These are phyloP conservation scores for Hymenoscyphus fructigenus DNA, from an alignment of 2,329 filamentous ascomycete species.

Conservation along the genomic window DNA sequence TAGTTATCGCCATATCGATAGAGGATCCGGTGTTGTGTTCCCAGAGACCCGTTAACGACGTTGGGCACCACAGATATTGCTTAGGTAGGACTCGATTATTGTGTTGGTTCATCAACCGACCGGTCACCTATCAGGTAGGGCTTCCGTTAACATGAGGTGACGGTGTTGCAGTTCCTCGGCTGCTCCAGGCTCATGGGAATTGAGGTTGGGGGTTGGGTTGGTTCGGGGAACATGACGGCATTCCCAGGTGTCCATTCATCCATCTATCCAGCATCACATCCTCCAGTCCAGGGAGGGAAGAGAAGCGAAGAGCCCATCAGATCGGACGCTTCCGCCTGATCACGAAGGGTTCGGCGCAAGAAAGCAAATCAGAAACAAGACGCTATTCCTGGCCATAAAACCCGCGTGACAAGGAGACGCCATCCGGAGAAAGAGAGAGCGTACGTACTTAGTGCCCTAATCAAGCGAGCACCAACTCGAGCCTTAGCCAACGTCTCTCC, in stretches of 20 bases:
- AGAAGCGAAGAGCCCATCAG: not conserved
- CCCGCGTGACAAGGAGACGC: slow-evolving; percentile 21
- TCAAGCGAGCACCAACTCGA: slow-evolving; percentile 10
- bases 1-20: not conserved
- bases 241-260: slow-evolving; percentile 8
- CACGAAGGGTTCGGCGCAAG: slow-evolving; percentile 18
- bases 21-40: not conserved
- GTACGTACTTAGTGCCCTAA: slow-evolving; percentile 5
- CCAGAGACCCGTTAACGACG: not conserved
- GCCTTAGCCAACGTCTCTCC: slow-evolving; percentile 5
- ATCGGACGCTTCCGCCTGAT: slow-evolving; percentile 10
- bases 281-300: not conserved
- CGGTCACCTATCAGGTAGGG: slow-evolving; percentile 22
- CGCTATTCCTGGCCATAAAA: slow-evolving; percentile 8
- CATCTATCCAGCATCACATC: not conserved
- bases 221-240: slow-evolving; percentile 21
- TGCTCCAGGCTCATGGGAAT: slow-evolving; percentile 9
- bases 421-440: not conserved
- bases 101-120: slow-evolving; percentile 6
- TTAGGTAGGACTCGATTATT: slow-evolving; percentile 22
- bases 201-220: slow-evolving; percentile 11
- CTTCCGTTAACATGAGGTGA: slow-evolving; percentile 17
- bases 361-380: slow-evolving; percentile 14
- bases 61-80: slow-evolving; percentile 27
- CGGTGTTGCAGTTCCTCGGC: slow-evolving; percentile 12